phyloP scores from a whole-genome alignment of 768 basidiomycete genomes.

The Mycena indigotica region DNA sequence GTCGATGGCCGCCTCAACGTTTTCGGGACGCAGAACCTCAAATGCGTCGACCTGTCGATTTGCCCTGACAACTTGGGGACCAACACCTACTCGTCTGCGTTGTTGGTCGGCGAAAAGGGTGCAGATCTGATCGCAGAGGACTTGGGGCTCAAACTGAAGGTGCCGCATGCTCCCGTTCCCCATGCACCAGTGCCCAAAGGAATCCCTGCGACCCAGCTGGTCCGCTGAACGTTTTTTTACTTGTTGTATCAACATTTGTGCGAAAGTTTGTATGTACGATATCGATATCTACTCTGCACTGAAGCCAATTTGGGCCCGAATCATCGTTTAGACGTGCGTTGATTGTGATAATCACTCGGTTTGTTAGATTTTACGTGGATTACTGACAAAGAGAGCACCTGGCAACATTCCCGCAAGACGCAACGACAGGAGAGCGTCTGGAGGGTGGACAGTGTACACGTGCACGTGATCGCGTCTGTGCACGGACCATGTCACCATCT shows the following conservation, averaged over 20 bases:
- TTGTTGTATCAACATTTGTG: background rate
- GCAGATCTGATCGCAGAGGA: constrained; percentile 63
- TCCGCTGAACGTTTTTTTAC: constrained; percentile 32
- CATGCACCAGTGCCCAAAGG: constrained; percentile 64
- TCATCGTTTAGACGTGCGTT: too few relatives aligned
- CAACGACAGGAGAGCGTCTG: too few relatives aligned
- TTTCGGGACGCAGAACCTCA: constrained; percentile 67
- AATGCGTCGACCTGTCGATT: constrained; percentile 69
- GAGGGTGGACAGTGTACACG: too few relatives aligned
- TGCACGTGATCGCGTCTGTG: too few relatives aligned
- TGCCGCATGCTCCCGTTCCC: constrained; percentile 69
- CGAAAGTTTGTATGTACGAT: constrained; percentile 1
- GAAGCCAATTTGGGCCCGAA: too few relatives aligned
- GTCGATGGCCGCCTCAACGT: constrained; percentile 66
- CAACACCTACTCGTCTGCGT: constrained; percentile 72
- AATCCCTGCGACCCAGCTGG: constrained; percentile 49
- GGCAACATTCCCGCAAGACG: background rate
- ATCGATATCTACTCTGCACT: too few relatives aligned
- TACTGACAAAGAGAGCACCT: background rate
- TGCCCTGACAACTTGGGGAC: constrained; percentile 75
- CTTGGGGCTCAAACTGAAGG: constrained; percentile 63
- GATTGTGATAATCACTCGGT: background rate
- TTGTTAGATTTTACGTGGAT: background rate
- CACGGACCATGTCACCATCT: background rate
- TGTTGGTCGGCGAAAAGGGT: constrained; percentile 72